A percentile compares a stretch with the other conserved stretches of the same genome.
phyloP scores from a whole-genome alignment of 768 basidiomycete species.

The Panellus pusillus region DNA sequence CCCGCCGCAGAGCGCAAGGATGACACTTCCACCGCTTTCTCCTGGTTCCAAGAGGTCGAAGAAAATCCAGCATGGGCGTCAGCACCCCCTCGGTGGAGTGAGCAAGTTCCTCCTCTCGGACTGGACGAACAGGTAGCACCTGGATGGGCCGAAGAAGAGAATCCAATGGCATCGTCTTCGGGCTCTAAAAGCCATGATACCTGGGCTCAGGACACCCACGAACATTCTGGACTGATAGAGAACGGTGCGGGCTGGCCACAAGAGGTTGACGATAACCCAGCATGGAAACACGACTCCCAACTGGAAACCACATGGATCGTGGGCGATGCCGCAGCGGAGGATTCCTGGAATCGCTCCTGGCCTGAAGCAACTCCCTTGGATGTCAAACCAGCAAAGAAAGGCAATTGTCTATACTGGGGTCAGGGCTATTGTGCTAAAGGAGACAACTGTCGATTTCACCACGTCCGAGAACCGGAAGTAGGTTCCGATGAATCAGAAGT shows the following conservation, averaged over 20 bases:
- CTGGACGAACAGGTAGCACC: no score
- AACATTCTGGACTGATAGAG: no score
- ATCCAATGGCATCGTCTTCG: no score
- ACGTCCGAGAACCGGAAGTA: not conserved
- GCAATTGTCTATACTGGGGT: slow-evolving; percentile 9
- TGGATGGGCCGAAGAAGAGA: no score
- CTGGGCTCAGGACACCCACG: no score
- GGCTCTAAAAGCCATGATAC: no score
- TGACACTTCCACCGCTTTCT: no score
- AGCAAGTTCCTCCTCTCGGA: no score
- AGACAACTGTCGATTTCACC: slow-evolving; percentile 1
- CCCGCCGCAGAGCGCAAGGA: no score
- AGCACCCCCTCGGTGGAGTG: no score
- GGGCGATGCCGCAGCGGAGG: not conserved
- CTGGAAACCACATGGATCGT: not conserved
- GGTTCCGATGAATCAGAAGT: not conserved
- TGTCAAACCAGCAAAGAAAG: not conserved
- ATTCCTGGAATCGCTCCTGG: not conserved
- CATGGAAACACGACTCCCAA: not conserved
- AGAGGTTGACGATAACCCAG: not conserved
- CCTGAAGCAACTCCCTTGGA: not conserved
- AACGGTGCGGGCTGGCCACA: not conserved
- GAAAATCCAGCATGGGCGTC: no score
- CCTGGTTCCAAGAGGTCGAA: no score
- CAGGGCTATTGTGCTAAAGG: slow-evolving; percentile 11